Percentiles rank a stretch among this genome's conserved stretches.
Evolutionary conservation across 305 asterid genomes (phyloP).

Genomic region (Nicotiana rustica): DNA sequence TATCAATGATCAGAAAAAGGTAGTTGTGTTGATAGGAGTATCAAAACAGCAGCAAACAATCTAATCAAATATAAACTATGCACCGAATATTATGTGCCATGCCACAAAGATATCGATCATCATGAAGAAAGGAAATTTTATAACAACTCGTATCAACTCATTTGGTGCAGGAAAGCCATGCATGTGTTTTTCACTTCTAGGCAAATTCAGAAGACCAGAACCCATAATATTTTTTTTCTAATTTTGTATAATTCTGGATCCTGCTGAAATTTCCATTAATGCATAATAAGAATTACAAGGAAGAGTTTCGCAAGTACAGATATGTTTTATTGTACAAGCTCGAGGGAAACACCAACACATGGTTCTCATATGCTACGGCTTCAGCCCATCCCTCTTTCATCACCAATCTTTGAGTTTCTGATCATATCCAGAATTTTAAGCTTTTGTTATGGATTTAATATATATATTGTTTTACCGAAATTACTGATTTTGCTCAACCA

Average conservation of each 20-base stretch:
- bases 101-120: not conserved
- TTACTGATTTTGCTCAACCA: no score
- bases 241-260: not conserved
- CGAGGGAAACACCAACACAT: constrained; percentile 8
- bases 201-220: not conserved
- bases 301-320: not conserved
- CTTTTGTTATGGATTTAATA: no score
- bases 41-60: not conserved
- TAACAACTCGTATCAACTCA: not conserved
- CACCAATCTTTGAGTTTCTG: not conserved
- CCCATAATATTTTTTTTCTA: no score
- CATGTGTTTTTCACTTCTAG: not conserved
- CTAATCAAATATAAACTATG: constrained; percentile 3
- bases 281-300: not conserved
- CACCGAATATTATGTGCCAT: not conserved
- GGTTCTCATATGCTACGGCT: constrained; percentile 17
- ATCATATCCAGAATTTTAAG: not conserved
- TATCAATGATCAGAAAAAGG: not conserved
- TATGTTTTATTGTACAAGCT: not conserved
- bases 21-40: not conserved
- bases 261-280: not conserved
- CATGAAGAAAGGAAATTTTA: not conserved
- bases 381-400: constrained; percentile 4
- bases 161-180: not conserved
- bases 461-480: no score